Conservation (phyloP, 2,329 filamentous ascomycete species). For the Fusarium goolgardi region DNA sequence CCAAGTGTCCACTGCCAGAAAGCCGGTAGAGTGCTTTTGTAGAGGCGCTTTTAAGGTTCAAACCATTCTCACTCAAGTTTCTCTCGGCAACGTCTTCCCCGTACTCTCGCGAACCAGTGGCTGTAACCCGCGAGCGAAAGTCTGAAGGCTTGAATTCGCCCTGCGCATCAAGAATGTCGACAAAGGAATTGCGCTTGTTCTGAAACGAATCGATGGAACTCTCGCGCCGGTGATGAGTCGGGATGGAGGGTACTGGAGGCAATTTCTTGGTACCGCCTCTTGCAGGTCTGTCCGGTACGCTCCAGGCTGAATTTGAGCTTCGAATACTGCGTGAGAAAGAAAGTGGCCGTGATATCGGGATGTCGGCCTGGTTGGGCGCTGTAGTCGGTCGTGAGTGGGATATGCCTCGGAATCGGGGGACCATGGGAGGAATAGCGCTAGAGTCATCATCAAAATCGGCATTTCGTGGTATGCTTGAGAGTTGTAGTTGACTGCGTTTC, state of each 20-base stretch:
- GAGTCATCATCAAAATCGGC: constrained; percentile 3
- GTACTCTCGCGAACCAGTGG: constrained; percentile 64
- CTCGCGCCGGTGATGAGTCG: constrained; percentile 36
- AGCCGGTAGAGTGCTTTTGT: constrained; percentile 53
- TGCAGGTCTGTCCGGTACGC: constrained; percentile 25
- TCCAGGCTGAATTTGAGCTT: constrained; percentile 34
- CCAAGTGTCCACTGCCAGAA: constrained; percentile 18
- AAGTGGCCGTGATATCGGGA: constrained; percentile 21
- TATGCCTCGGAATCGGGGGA: constrained; percentile 31
- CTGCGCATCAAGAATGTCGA: constrained; percentile 70
- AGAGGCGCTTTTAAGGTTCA: constrained; percentile 50
- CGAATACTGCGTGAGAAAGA: constrained; percentile 38
- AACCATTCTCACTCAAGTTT: constrained; percentile 60
- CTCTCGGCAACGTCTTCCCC: constrained; percentile 75
- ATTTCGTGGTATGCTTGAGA: constrained; percentile 25
- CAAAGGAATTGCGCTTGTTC: constrained; percentile 39
- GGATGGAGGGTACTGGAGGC: constrained; percentile 43
- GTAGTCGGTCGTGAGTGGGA: constrained; percentile 36
- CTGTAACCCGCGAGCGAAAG: constrained; percentile 62
- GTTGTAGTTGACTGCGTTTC: constrained; percentile 44
- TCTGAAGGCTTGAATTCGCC: constrained; percentile 62
- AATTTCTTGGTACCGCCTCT: constrained; percentile 25
- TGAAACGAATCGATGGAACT: constrained; percentile 38
- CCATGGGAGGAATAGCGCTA: constrained; percentile 35
- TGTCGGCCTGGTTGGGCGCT: constrained; percentile 33